phyloP scores from a whole-genome alignment of 2,329 filamentous ascomycete genomes.

The Cytospora piceicola region DNA sequence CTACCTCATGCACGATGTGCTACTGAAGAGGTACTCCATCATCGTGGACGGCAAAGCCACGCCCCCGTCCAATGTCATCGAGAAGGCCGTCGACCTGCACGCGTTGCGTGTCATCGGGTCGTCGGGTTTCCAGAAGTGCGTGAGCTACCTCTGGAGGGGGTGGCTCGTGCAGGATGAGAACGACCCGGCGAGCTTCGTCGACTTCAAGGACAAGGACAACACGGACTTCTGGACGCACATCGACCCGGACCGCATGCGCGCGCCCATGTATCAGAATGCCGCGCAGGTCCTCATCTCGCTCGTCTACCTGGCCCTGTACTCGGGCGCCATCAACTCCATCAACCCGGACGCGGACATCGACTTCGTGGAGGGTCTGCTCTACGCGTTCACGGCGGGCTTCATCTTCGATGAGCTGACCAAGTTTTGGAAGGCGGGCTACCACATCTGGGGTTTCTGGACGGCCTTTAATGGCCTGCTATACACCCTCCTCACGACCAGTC shows the following conservation, averaged over 20 bases:
- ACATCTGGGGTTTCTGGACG: conserved; percentile 96
- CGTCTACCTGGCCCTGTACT: conserved; percentile 83
- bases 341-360: conserved; percentile 86
- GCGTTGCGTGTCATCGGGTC: conserved; percentile 86
- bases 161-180: conserved; percentile 97
- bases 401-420: conserved; percentile 86
- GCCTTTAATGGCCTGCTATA: conserved; percentile 90
- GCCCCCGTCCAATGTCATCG: conserved; percentile 81
- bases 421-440: conserved; percentile 90
- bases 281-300: conserved; percentile 85
- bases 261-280: conserved; percentile 89
- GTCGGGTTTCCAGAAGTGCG: conserved; percentile 94
- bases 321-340: conserved; percentile 89
- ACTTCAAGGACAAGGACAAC: conserved; percentile 82
- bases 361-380: conserved; percentile 79
- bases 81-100: conserved; percentile 91
- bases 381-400: conserved; percentile 89
- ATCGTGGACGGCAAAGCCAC: conserved; percentile 73
- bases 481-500: conserved; percentile 73
- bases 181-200: conserved; percentile 85
- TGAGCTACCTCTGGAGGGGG: conserved; percentile 88
- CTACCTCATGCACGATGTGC: conserved; percentile 78
- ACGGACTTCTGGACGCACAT: conserved; percentile 79
- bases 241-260: conserved; percentile 91
- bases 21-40: conserved; percentile 89